phyloP scores from a whole-genome alignment of 2,329 filamentous ascomycete species.

The Ascochyta fabae region DNA sequence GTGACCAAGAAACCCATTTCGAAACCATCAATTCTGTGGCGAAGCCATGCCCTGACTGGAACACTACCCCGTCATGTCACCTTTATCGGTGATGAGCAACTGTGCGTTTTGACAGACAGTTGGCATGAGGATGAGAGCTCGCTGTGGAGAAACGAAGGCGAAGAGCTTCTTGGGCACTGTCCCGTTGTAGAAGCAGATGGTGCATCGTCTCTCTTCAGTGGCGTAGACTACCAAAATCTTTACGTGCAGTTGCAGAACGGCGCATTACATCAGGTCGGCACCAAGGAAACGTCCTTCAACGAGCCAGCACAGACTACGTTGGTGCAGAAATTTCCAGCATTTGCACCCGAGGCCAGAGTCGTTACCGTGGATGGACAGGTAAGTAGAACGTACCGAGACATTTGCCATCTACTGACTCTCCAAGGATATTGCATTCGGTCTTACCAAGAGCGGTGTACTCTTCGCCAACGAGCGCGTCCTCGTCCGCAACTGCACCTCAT shows the following conservation, averaged over 20 bases:
- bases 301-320: slow-evolving; percentile 25
- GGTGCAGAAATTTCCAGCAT: slow-evolving; percentile 34
- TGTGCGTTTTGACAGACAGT: slow-evolving; percentile 45
- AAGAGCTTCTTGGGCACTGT: slow-evolving; percentile 28
- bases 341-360: slow-evolving; percentile 34
- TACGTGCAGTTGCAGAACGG: slow-evolving; percentile 37
- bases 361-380: slow-evolving; percentile 34
- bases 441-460: slow-evolving; percentile 78
- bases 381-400: slow-evolving; percentile 4
- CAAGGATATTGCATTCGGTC: slow-evolving; percentile 63
- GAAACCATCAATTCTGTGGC: slow-evolving; percentile 55
- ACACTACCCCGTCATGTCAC: slow-evolving; percentile 55
- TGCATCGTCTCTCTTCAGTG: slow-evolving; percentile 32
- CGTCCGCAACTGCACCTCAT: slow-evolving; percentile 90
- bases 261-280: slow-evolving; percentile 24
- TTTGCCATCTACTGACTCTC: slow-evolving; percentile 19
- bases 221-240: slow-evolving; percentile 29
- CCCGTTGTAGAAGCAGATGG: slow-evolving; percentile 32
- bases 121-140: slow-evolving; percentile 41
- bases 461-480: slow-evolving; percentile 78
- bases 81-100: slow-evolving; percentile 50
- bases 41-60: slow-evolving; percentile 22
- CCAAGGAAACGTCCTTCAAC: slow-evolving; percentile 17
- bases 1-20: slow-evolving; percentile 60
- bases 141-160: slow-evolving; percentile 36